Evolutionary conservation across 2,329 filamentous ascomycete genomes (phyloP).

Genomic region (Hyphodiscus sp.): DNA sequence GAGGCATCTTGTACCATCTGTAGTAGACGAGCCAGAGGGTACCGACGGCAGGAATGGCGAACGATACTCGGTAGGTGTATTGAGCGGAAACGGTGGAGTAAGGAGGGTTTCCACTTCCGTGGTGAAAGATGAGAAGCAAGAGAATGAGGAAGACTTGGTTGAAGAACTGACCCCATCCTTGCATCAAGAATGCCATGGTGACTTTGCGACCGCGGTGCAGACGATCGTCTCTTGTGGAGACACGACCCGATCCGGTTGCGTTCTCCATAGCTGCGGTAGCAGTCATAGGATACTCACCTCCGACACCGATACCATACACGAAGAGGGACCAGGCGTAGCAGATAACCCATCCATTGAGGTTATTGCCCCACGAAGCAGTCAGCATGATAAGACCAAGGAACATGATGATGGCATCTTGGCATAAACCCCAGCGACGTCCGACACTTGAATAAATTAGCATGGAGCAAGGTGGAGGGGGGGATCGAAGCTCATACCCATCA

Average conservation of each 20-base stretch:
- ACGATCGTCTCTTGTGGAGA: slow-evolving; percentile 88
- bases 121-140: slow-evolving; percentile 82
- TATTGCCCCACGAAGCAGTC: slow-evolving; percentile 82
- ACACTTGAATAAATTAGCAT: slow-evolving; percentile 47
- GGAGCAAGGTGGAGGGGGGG: slow-evolving; percentile 1
- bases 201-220: slow-evolving; percentile 94
- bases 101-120: slow-evolving; percentile 49
- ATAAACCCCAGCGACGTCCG: slow-evolving; percentile 88
- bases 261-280: slow-evolving; percentile 94
- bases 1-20: slow-evolving; percentile 89
- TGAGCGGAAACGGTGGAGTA: slow-evolving; percentile 75
- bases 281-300: slow-evolving; percentile 94
- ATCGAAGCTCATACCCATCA: slow-evolving; percentile 48
- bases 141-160: slow-evolving; percentile 90
- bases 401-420: slow-evolving; percentile 94
- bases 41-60: slow-evolving; percentile 82
- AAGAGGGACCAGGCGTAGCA: slow-evolving; percentile 95
- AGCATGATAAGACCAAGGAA: slow-evolving; percentile 88
- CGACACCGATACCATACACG: slow-evolving; percentile 73
- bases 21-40: slow-evolving; percentile 96
- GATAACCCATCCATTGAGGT: slow-evolving; percentile 89
- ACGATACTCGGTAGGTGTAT: slow-evolving; percentile 88
- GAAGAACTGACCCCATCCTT: slow-evolving; percentile 93
- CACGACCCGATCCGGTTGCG: slow-evolving; percentile 73
- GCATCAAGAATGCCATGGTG: slow-evolving; percentile 94